These are phyloP conservation scores for Aspergillus bertholletiae DNA, from an alignment of 495 filamentous ascomycete genomes.

Conservation along the genomic window DNA sequence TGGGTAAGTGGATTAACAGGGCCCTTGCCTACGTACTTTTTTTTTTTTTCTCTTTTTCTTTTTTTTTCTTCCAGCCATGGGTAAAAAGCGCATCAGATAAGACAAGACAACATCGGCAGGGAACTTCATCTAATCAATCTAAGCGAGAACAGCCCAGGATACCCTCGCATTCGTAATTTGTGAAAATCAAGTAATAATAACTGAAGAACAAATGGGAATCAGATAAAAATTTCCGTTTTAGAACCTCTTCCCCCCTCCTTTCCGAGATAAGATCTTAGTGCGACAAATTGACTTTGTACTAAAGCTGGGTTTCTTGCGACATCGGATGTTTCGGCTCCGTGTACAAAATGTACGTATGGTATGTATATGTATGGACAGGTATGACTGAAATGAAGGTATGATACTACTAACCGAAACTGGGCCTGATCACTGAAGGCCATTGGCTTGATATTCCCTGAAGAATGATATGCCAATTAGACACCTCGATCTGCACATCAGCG, in stretches of 20 bases:
- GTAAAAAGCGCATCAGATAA: background rate
- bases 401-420: background rate
- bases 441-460: too few species aligned
- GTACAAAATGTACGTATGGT: background rate
- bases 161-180: background rate
- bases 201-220: background rate
- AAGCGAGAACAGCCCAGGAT: background rate
- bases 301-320: constrained; percentile 13
- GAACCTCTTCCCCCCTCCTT: too few species aligned
- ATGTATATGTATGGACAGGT: background rate
- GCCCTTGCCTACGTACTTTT: too few species aligned
- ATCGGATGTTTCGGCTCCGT: constrained; percentile 16
- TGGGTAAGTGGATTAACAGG: too few species aligned
- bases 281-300: background rate
- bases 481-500: too few species aligned
- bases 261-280: background rate
- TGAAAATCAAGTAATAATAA: background rate
- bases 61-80: too few species aligned
- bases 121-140: background rate
- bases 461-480: too few species aligned
- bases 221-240: background rate
- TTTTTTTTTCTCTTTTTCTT: too few species aligned
- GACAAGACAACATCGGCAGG: background rate
- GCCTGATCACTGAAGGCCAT: background rate
- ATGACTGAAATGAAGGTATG: background rate